phyloP scores from a whole-genome alignment of 2,329 filamentous ascomycete species.

The Pyrenochaeta sp. region DNA sequence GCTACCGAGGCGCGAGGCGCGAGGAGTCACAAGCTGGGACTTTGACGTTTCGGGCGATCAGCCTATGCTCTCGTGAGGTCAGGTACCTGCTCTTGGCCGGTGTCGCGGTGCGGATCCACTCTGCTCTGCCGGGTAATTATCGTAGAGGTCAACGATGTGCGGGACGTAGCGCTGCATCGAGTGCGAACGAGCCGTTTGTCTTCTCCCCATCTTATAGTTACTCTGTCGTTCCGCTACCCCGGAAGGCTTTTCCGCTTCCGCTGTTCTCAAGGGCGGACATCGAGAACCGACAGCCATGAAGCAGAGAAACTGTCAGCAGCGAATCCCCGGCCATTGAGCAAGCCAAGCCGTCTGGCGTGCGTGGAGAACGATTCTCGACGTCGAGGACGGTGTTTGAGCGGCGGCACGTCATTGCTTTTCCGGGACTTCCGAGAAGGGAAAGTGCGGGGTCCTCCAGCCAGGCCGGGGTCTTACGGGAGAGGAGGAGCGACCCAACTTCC shows the following conservation, averaged over 20 bases:
- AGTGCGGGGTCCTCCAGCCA: not conserved
- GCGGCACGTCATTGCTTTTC: not conserved
- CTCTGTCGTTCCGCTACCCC: constrained; percentile 14
- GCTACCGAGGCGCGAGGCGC: constrained; percentile 12
- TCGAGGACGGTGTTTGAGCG: too few relatives aligned
- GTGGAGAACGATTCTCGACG: too few relatives aligned
- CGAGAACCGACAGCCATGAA: constrained; percentile 5
- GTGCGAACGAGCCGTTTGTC: not conserved
- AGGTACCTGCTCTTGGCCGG: not conserved
- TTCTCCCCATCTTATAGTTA: constrained; percentile 7
- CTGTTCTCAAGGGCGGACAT: not conserved
- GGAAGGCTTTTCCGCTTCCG: constrained; percentile 11
- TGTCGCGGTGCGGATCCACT: constrained; percentile 14
- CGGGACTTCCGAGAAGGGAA: not conserved
- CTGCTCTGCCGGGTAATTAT: constrained; percentile 13
- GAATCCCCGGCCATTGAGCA: not conserved
- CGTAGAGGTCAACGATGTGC: constrained; percentile 2
- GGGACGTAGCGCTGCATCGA: not conserved
- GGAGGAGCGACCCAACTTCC: not conserved
- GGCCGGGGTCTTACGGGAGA: not conserved
- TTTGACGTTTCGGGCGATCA: constrained; percentile 17
- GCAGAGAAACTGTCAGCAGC: too few relatives aligned
- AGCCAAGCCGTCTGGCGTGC: not conserved
- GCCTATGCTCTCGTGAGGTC: constrained; percentile 17
- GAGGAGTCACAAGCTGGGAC: constrained; percentile 11